Evolutionary conservation across 495 filamentous ascomycete species (phyloP), one percentile per base, ranked within the genome.

Genomic region (Echria macrotheca): DNA sequence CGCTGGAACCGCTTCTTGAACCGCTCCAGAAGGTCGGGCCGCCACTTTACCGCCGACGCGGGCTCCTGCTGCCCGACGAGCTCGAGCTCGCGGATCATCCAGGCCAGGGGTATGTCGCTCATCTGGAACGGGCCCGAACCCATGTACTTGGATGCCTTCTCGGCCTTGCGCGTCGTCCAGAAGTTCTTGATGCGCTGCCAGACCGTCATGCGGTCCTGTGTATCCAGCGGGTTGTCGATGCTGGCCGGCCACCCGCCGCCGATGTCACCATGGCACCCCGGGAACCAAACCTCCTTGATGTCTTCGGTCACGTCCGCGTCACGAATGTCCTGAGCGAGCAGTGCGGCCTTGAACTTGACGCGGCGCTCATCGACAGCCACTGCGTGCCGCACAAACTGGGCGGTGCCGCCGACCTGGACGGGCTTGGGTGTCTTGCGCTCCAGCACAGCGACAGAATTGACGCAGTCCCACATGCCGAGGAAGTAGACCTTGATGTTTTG

Each of bases 381-480:
- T 11, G 50, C 50, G 21, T 53, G 50, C 1, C 50, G 43, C 10
- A 53, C 50, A 10, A 35, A 53, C 43, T 24, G 14, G 10, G 50
- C 50, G 0, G 50, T 53, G n/a, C 50, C 50, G 18, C 15, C 28
- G 15, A 53, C 36, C 1, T 25, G 24, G 7, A 47, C 19, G 2
- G 50, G 50, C 35, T 47, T 47, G 14, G 50, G 50, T 3, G 50
- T 25, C 25, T 43, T 53, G 10, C 37, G 23, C 44, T 53, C 50
- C 35, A 53, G 28, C 11, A 53, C 50, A 18, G 50, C 50, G 1
- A 53, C 50, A 8, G 43, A 47, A 25, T 14, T 47, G 19, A 53
- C 50, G 29, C 50, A 53, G 44, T 53, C 50, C 50, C 50, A 53
- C 43, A 53, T 53, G 25, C 50, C 50, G 25, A 53, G 44, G 50